Evolutionary conservation across 495 filamentous ascomycete genomes (phyloP).

Genomic region (Penicillium goetzii): DNA sequence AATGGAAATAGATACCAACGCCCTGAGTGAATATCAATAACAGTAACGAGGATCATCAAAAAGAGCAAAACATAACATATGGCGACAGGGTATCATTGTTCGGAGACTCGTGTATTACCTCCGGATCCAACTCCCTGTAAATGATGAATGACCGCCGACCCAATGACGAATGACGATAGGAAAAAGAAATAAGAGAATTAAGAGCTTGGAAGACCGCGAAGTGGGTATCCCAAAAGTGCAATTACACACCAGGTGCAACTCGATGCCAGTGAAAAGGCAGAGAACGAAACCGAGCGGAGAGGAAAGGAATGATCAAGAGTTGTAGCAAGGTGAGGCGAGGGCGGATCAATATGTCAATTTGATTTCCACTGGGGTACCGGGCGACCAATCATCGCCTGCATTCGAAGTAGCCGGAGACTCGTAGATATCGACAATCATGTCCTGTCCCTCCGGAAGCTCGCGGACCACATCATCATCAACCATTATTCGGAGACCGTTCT

Average conservation of each 20-base stretch:
- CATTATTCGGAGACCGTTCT: conserved; percentile 76
- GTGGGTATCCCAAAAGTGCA: background rate
- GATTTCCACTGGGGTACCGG: conserved; percentile 39
- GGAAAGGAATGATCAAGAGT: background rate
- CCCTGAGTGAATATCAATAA: conserved; percentile 22
- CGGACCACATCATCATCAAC: conserved; percentile 89
- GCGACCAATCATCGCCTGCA: conserved; percentile 13
- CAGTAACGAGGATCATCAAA: conserved; percentile 17
- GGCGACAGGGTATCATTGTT: conserved; percentile 51
- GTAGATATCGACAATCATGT: conserved; percentile 72
- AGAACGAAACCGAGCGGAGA: background rate
- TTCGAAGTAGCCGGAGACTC: conserved; percentile 34
- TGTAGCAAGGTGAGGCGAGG: conserved; percentile 1
- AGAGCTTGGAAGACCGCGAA: conserved; percentile 3
- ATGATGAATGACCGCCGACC: conserved; percentile 25
- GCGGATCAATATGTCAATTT: conserved; percentile 42
- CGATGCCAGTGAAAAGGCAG: background rate
- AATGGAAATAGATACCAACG: conserved; percentile 27
- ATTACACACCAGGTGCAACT: conserved; percentile 21
- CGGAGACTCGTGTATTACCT: conserved; percentile 55
- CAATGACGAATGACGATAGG: conserved; percentile 32
- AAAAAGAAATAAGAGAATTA: conserved; percentile 15
- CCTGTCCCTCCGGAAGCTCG: conserved; percentile 88
- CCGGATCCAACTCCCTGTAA: conserved; percentile 47
- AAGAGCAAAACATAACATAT: conserved; percentile 30